Conservation (phyloP, 1,284 basidiomycete genomes). For the Rhodotorula sp. region DNA sequence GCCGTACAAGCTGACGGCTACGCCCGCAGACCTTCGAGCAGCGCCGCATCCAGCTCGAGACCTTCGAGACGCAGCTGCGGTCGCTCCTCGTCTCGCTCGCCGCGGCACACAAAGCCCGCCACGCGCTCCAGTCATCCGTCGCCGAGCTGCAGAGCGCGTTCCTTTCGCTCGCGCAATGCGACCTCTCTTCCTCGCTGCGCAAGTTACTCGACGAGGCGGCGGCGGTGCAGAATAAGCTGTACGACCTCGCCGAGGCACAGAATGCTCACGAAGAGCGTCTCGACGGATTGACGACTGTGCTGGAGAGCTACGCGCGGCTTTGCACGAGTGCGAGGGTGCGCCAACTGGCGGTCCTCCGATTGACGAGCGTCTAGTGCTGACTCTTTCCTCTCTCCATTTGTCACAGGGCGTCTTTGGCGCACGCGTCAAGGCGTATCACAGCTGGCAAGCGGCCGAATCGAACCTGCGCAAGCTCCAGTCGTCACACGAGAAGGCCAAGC, state of each 20-base stretch:
- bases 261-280: constrained; percentile 39
- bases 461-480: constrained; percentile 72
- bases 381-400: background rate
- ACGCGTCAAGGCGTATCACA: constrained; percentile 76
- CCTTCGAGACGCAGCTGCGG: constrained; percentile 83
- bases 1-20: constrained; percentile 1
- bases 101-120: constrained; percentile 72
- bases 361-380: background rate
- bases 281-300: constrained; percentile 51
- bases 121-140: constrained; percentile 52
- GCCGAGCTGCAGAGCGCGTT: constrained; percentile 48
- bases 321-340: constrained; percentile 84
- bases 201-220: constrained; percentile 50
- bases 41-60: constrained; percentile 81
- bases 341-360: constrained; percentile 17
- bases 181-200: constrained; percentile 49
- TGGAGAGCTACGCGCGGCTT: constrained; percentile 88
- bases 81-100: constrained; percentile 83
- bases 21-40: constrained; percentile 80
- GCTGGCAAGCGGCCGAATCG: constrained; percentile 75
- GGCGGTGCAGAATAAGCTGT: constrained; percentile 46
- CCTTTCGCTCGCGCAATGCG: constrained; percentile 48
- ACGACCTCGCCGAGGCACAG: constrained; percentile 41
- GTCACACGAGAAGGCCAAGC: constrained; percentile 75
- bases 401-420: constrained; percentile 77